Percentiles rank a stretch among this genome's conserved stretches.
These are phyloP conservation scores for Periconia digitata DNA, from an alignment of 2,329 filamentous ascomycete species.

Conservation along the genomic window DNA sequence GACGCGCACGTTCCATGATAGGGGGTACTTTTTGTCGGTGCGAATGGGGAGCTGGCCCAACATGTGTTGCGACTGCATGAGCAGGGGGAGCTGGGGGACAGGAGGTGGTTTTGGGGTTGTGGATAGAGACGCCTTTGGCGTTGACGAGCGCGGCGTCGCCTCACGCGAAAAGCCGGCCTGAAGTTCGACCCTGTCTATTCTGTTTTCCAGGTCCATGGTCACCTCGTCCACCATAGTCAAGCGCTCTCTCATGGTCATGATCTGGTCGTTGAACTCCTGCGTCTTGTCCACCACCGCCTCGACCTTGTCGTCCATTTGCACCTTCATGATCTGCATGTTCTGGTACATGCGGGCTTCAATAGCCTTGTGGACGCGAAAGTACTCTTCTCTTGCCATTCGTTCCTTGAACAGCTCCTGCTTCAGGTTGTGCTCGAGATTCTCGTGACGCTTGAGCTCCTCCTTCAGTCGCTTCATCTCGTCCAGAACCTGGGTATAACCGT, in stretches of 20 bases:
- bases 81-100: conserved; percentile 29
- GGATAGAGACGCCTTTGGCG: conserved; percentile 25
- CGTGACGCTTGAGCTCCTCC: conserved; percentile 35
- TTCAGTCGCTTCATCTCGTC: conserved; percentile 40
- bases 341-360: conserved; percentile 41
- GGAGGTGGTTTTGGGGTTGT: conserved; percentile 27
- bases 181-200: conserved; percentile 39
- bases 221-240: conserved; percentile 43
- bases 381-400: conserved; percentile 35
- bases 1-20: conserved; percentile 41
- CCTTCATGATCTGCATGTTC: conserved; percentile 42
- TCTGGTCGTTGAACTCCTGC: conserved; percentile 40
- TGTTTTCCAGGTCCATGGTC: conserved; percentile 44
- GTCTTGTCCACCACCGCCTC: conserved; percentile 45
- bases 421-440: conserved; percentile 38
- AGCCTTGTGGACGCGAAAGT: conserved; percentile 34
- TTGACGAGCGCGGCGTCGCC: conserved; percentile 31
- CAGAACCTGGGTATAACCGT: conserved; percentile 39
- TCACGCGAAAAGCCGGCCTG: conserved; percentile 26
- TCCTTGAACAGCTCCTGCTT: conserved; percentile 42
- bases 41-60: conserved; percentile 40
- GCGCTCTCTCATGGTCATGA: conserved; percentile 40
- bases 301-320: conserved; percentile 44
- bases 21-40: conserved; percentile 40
- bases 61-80: conserved; percentile 30